Evolutionary conservation across 768 basidiomycete species (phyloP), one percentile per base, ranked within the genome.

Genomic region (Tubosaeta sp.): DNA sequence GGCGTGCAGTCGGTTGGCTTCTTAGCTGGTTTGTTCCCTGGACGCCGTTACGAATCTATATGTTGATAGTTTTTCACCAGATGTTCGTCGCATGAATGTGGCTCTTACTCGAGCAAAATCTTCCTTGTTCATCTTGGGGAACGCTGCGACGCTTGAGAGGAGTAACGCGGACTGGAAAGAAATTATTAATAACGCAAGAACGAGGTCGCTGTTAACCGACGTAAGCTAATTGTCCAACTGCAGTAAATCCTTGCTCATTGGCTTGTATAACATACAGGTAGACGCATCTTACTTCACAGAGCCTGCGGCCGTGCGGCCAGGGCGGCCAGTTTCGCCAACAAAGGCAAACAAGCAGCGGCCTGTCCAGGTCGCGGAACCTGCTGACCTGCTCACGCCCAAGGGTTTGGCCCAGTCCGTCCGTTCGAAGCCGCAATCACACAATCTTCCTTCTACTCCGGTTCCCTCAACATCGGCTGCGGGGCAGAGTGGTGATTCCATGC

Each of bases 71-170:
- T 10, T 14, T 33, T 27, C 43, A 13, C 33, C 52, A 83, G 89
- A 95, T 67, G 67, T 77, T 19, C 85, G 95, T 41, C 86, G 95
- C 41, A 95, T 98, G 90, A 98, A 99, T 68, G 95, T 99, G n/a
- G 95, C 95, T 27, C 72, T 99, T 25, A 99, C 95, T n/a, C 85
- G 97, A 60, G 92, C 95, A 3, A 90, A 88, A 62, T 92, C 92
- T 7, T 97, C 95, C 10, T 72, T 99, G 3, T 99, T 94, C 68
- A 85, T 99, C 50, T 77, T 99, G 29, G 97, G 97, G 7, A 85
- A 98, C 68, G 86, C 85, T 12, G 74, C 91, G 7, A 98, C 95
- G 1, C 77, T 99, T 6, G 88, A 94, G 67, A 76, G 94, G 49
- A 91, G 92, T 57, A 85, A 95, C 59, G 72, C 76, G 16, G 82